A percentile compares a stretch with the other conserved stretches of the same genome.
phyloP scores from a whole-genome alignment of 2,329 filamentous ascomycete genomes.

The Alternaria burnsii region DNA sequence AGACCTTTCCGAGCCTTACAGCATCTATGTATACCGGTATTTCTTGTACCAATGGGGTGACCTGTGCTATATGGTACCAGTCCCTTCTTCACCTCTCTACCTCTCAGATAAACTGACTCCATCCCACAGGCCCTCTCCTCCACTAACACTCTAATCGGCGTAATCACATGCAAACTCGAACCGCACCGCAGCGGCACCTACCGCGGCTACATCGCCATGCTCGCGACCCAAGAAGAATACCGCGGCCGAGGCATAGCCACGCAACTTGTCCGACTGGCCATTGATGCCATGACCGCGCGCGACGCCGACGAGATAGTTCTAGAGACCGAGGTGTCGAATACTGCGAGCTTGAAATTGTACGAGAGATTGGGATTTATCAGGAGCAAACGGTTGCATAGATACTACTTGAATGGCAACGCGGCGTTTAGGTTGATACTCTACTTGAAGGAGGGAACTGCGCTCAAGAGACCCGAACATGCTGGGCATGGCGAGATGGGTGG shows the following conservation, averaged over 20 bases:
- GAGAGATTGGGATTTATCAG: slow-evolving; percentile 90
- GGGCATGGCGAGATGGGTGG: slow-evolving; percentile 5
- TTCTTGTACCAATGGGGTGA: slow-evolving; percentile 98
- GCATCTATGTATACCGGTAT: slow-evolving; percentile 98
- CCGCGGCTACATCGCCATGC: slow-evolving; percentile 97
- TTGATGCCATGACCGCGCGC: slow-evolving; percentile 85
- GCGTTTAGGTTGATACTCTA: slow-evolving; percentile 89
- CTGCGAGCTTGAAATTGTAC: slow-evolving; percentile 88
- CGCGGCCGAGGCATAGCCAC: slow-evolving; percentile 87
- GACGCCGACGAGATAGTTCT: slow-evolving; percentile 94
- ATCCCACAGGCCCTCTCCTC: slow-evolving; percentile 46
- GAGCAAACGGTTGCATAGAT: slow-evolving; percentile 91
- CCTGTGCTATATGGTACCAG: slow-evolving; percentile 87
- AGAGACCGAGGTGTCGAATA: slow-evolving; percentile 94
- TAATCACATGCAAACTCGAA: slow-evolving; percentile 95
- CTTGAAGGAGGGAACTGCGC: slow-evolving; percentile 63
- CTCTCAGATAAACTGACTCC: slow-evolving; percentile 39
- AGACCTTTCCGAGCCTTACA: slow-evolving; percentile 96
- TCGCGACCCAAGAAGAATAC: slow-evolving; percentile 83
- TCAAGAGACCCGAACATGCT: slow-evolving; percentile 37
- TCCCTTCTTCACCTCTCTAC: neutral
- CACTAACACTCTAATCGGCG: slow-evolving; percentile 74
- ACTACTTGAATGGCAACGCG: slow-evolving; percentile 96
- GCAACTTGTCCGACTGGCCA: slow-evolving; percentile 84
- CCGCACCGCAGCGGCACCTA: slow-evolving; percentile 84